Evolutionary conservation across 2,329 filamentous ascomycete genomes (phyloP).

Genomic region (Aspergillus udagawae): DNA sequence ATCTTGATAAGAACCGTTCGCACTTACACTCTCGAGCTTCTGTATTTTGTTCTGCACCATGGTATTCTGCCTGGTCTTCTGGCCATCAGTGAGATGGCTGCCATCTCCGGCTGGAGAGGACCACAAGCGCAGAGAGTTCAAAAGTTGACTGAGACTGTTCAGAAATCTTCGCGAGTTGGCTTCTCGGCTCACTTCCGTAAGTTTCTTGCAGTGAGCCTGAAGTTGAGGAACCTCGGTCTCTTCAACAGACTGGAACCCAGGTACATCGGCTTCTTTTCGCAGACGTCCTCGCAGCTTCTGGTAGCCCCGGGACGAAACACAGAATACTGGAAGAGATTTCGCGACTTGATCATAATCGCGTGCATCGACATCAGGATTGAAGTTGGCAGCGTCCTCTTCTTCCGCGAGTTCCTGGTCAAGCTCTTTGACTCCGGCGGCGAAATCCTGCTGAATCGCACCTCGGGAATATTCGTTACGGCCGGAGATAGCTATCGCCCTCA

Average conservation of each 20-base stretch:
- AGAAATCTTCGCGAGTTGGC: constrained; percentile 49
- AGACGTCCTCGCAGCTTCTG: constrained; percentile 58
- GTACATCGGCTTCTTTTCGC: constrained; percentile 48
- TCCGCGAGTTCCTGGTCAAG: constrained; percentile 1
- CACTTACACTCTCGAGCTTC: background rate
- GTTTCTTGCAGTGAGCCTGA: constrained; percentile 54
- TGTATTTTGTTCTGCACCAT: background rate
- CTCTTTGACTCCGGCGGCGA: background rate
- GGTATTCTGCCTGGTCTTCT: background rate
- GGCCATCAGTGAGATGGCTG: background rate
- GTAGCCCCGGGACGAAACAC: constrained; percentile 59
- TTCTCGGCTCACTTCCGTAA: constrained; percentile 51
- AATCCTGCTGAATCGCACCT: constrained; percentile 3
- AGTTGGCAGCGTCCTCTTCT: constrained; percentile 23
- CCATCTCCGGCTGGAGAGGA: constrained; percentile 21
- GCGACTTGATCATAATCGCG: constrained; percentile 59
- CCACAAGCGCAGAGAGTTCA: constrained; percentile 54
- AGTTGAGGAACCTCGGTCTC: constrained; percentile 60
- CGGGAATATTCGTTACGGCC: constrained; percentile 8
- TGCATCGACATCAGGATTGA: constrained; percentile 45
- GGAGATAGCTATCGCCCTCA: constrained; percentile 26
- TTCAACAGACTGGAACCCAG: constrained; percentile 50
- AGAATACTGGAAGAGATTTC: constrained; percentile 57
- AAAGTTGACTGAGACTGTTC: constrained; percentile 47
- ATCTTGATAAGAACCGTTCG: background rate